A percentile compares a stretch with the other conserved stretches of the same genome.
phyloP scores from a whole-genome alignment of 2,329 filamentous ascomycete species.

The Aspergillus alliaceus region DNA sequence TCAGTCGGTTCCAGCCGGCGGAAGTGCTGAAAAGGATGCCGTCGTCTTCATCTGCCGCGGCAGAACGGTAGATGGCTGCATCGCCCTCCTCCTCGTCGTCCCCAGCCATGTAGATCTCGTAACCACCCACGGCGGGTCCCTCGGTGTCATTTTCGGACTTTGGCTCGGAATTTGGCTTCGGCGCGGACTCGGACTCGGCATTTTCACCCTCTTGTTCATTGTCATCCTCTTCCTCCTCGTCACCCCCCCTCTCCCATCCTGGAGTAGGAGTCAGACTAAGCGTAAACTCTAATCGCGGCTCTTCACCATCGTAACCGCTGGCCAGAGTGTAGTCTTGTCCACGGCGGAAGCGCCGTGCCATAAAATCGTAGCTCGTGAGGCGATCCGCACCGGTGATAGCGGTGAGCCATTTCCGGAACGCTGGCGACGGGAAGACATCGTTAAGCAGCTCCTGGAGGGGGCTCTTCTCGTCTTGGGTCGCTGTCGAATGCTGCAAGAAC shows the following conservation, averaged over 20 bases:
- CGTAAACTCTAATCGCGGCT: slow-evolving; percentile 81
- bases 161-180: slow-evolving; percentile 32
- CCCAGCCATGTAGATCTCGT: slow-evolving; percentile 85
- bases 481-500: slow-evolving; percentile 62
- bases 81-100: slow-evolving; percentile 68
- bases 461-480: slow-evolving; percentile 34
- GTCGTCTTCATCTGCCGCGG: slow-evolving; percentile 67
- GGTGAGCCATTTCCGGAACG: slow-evolving; percentile 88
- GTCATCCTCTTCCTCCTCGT: slow-evolving; percentile 52
- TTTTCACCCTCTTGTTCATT: slow-evolving; percentile 45
- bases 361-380: slow-evolving; percentile 70
- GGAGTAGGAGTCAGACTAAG: slow-evolving; percentile 79
- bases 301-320: slow-evolving; percentile 70
- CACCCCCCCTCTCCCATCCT: slow-evolving; percentile 77
- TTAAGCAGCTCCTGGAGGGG: slow-evolving; percentile 77
- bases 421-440: slow-evolving; percentile 75
- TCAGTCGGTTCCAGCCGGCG: slow-evolving; percentile 84
- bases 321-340: slow-evolving; percentile 92
- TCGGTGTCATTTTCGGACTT: slow-evolving; percentile 23
- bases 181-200: slow-evolving; percentile 42
- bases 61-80: slow-evolving; percentile 76
- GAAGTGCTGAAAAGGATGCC: slow-evolving; percentile 69
- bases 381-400: slow-evolving; percentile 70
- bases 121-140: slow-evolving; percentile 48
- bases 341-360: slow-evolving; percentile 83